Percentiles rank a stretch among this genome's conserved stretches.
These are phyloP conservation scores for Chlorella sp. DNA, from an alignment of 139 green algal genomes.

Conservation along the genomic window DNA sequence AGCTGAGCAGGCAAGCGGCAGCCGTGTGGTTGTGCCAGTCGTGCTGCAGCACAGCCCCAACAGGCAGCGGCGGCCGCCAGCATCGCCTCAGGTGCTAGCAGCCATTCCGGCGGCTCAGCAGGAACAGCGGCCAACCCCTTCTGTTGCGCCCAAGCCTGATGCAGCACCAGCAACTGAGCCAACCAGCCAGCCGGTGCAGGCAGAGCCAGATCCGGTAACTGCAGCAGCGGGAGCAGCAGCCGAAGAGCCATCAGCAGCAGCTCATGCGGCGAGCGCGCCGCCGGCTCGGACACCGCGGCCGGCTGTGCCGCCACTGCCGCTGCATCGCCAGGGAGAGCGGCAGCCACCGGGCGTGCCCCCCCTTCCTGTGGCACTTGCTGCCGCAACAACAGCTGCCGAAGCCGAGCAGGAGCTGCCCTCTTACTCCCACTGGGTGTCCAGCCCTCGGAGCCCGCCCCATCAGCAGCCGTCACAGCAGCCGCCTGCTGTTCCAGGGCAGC, in stretches of 20 bases:
- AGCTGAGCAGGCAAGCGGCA: background rate
- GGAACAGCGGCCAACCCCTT: too few species aligned
- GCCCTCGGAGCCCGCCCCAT: background rate
- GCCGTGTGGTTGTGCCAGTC: slow-evolving; percentile 4
- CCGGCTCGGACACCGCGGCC: background rate
- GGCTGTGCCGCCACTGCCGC: background rate
- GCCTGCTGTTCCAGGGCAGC: too few species aligned
- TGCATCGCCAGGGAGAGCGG: background rate
- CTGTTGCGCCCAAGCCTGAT: background rate
- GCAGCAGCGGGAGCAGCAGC: background rate
- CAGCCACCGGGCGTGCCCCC: background rate
- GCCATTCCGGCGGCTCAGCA: background rate
- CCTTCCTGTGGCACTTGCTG: background rate
- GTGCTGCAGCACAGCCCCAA: slow-evolving; percentile 32
- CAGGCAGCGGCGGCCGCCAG: background rate
- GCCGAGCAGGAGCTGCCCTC: background rate
- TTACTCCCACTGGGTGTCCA: background rate
- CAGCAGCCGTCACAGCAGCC: background rate
- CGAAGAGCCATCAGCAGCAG: background rate
- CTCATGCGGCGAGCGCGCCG: too few species aligned
- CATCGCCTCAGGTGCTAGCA: background rate
- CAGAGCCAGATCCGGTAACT: background rate
- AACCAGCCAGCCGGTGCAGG: background rate
- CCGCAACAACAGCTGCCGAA: background rate
- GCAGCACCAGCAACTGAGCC: background rate